Evolutionary conservation across 768 basidiomycete genomes (phyloP), one percentile per base, ranked within the genome.

Genomic region (Collybia sp.): DNA sequence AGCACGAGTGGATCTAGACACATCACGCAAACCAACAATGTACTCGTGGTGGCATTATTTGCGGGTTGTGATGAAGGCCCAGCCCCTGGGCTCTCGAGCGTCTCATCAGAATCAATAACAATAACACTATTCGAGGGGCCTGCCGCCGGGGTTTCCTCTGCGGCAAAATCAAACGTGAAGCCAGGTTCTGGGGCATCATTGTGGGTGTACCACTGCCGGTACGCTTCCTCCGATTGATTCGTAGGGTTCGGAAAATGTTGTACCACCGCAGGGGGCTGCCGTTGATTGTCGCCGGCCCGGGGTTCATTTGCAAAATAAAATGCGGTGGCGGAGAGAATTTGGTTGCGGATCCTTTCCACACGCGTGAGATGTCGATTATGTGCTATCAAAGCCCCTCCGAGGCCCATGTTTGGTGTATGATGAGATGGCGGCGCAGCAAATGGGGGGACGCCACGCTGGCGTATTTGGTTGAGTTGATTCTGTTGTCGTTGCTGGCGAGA

Each of bases 1-100:
- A 84, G 67, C 9, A 84, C 61, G 4, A 90, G 71, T 0, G 84
- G 83, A 48, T 82, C 82, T 17, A 74, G 63, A 50, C 88, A 91
- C 9, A 64, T 67, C 12, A 83, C 84, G 51, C 88, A 90, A 12
- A 83, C 78, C 12, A 90, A 74, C 10, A 76, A 61, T 12, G 71
- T 71, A 37, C 60, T 60, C 18, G 72, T 52, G 19, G 61, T 58
- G 9, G 39, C 34, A 19, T 62, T 57, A n/a, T 31, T 13, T 25
- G 25, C 40, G 19, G 43, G 20, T 1, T 49, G 48, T 6, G 58
- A 47, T 31, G 48, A 33, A 9, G 53, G 43, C 2, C 43, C 20
- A 15, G 13, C 49, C 30, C 53, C 55, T 18, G 56, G 40, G 16
- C 52, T 47, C 1, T 46, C 49, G 30, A 36, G 25, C 6, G 48